phyloP scores from a whole-genome alignment of 176 grass and related monocot genomes.

The Aegilops sharonensis region DNA sequence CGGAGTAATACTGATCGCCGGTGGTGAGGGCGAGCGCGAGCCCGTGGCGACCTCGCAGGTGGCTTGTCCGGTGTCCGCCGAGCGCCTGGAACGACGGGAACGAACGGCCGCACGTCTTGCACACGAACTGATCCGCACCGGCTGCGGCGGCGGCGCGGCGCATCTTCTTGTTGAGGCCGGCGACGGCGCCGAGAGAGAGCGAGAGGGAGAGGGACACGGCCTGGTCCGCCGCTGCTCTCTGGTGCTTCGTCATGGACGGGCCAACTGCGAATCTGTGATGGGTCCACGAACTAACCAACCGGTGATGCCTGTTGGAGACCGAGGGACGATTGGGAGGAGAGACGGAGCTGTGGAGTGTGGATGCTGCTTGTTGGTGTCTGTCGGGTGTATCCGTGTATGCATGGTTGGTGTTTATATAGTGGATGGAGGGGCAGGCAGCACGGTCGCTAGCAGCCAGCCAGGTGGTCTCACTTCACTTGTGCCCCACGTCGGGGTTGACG shows the following conservation, averaged over 20 bases:
- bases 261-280: neutral
- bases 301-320: too few species aligned
- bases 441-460: too few species aligned
- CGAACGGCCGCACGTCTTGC: conserved; percentile 47
- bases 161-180: neutral
- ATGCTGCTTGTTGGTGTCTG: neutral
- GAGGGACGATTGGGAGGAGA: neutral
- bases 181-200: neutral
- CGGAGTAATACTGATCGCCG: neutral
- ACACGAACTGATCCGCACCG: conserved; percentile 42
- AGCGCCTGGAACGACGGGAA: conserved; percentile 67
- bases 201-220: neutral
- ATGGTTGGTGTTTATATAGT: neutral
- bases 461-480: neutral
- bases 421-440: neutral
- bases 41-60: conserved; percentile 38
- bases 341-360: neutral
- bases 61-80: conserved; percentile 60
- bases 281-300: neutral
- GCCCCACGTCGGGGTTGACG: neutral
- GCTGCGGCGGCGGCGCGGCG: neutral
- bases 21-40: conserved; percentile 29
- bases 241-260: neutral
- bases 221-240: neutral
- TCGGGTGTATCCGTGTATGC: neutral